Percentiles rank a stretch among this genome's conserved stretches.
phyloP scores from a whole-genome alignment of 2,329 filamentous ascomycete species.

The Pseudogymnoascus verrucosus region DNA sequence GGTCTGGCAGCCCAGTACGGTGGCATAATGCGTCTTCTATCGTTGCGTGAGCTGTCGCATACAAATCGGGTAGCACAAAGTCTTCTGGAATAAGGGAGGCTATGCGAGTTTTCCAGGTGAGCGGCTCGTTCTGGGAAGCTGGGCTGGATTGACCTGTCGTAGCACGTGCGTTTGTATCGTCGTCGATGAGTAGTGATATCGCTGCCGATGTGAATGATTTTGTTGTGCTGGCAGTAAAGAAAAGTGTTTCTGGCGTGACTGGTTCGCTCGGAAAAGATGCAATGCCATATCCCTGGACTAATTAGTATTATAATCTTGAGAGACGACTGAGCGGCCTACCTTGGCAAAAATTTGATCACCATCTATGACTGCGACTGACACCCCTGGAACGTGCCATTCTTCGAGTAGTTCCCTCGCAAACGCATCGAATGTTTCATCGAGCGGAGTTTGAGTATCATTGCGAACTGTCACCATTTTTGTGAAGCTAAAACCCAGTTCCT shows the following conservation, averaged over 20 bases:
- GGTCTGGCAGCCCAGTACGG: constrained; percentile 41
- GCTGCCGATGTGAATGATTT: constrained; percentile 47
- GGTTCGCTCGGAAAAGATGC: constrained; percentile 30
- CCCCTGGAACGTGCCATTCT: constrained; percentile 40
- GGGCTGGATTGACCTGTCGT: constrained; percentile 23
- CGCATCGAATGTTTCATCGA: constrained; percentile 17
- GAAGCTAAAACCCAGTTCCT: background rate
- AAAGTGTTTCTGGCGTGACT: constrained; percentile 42
- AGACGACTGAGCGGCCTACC: constrained; percentile 23
- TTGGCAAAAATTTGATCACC: constrained; percentile 34
- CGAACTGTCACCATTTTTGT: background rate
- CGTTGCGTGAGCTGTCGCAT: constrained; percentile 41
- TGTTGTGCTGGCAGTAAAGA: constrained; percentile 47
- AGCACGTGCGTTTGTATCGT: constrained; percentile 29
- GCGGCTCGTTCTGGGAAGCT: background rate
- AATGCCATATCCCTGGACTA: constrained; percentile 33
- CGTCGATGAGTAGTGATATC: constrained; percentile 42
- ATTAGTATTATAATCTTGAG: background rate
- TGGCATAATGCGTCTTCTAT: constrained; percentile 48
- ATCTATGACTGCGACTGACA: constrained; percentile 41
- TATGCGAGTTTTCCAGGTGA: constrained; percentile 39
- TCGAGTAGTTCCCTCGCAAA: constrained; percentile 27
- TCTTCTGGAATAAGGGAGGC: constrained; percentile 41
- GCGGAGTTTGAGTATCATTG: constrained; percentile 12
- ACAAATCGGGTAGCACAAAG: constrained; percentile 41